Base-by-base conservation (phyloP, 805 yeast genomes). In the Metschnikowia koreensis region DNA sequence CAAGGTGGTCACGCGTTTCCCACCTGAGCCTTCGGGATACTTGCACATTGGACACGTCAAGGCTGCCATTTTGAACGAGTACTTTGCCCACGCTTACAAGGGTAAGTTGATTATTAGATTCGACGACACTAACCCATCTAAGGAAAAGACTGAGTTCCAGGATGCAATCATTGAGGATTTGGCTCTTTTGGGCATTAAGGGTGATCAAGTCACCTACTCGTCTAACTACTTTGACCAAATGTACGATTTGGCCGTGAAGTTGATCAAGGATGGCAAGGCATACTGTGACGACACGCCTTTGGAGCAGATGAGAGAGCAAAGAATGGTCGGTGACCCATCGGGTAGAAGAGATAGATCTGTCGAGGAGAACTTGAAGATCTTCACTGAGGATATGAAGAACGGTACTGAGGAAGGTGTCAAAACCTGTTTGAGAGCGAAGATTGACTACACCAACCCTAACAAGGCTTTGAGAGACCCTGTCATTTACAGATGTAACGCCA, bases 21-120 rank as follows among this genome's bases (percentile, higher is more conserved):
- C 97, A 47, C 99, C 99, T 59, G 99, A 94, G 77, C 99, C 99
- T 54, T 89, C 96, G 75, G 99, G 99, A 75, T 94, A 92, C 73
- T 81, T 94, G 73, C 99, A 94, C 74, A 94, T 94, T 74, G 99
- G 99, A 61, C 99, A 94, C 69, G 99, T 97, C 55, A 94, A 94
- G 74, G 99, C 99, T 56, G 99, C 99, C 50, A 80, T 94, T 53
- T 81, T 94, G 68, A 94, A 94, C 77, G 94, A 94, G 74, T 93
- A 92, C 76, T 93, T 94, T 76, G 99, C 99, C 45, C 86, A 89
- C 63, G 87, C 83, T 66, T 94, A 93, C 80, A 87, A 94, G 66
- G 99, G 99, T 69, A 94, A 94, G 74, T 82, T 94, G 69, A 91
- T 94, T 66, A 86, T 94, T 66, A 85, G 99, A 75, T 94, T 94